Evolutionary conservation across 176 grass and related monocot species (phyloP), one percentile per base, ranked within the genome.

Genomic region (Guadua angustifolia): DNA sequence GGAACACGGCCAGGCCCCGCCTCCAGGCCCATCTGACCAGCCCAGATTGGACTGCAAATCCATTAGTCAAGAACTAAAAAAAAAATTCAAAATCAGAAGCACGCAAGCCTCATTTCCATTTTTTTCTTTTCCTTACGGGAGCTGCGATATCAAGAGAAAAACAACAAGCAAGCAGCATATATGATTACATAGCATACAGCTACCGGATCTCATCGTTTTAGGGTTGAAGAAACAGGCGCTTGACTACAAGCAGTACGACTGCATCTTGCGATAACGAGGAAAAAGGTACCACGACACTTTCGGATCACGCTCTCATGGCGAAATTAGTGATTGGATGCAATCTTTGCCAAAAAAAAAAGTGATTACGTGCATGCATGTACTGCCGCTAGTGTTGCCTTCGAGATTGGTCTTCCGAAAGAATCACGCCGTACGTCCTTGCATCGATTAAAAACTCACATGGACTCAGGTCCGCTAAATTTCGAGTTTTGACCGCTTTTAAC

Each of bases 381-480:
- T 21, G 62, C 0, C 63, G 1, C 47, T 40, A 32, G 5, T 32
- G 29, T 43, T 55, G 6, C 15, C 21, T 5, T 68, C 33, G 35
- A 81, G 50, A 44, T 81, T 18, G 55, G 73, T 22, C 55, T 77
- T 64, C n/a, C 8, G 19, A 46, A 69, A 85, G 88, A 55, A 81
- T 81, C 82, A 24, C 45, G 52, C 53, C 70, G 77, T 85, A 85
- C 87, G 24, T 33, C 63, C 35, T 71, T 70, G 33, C 43, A 61
- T 81, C 81, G 63, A 89, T 82, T 77, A 69, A 77, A 71, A 77
- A 71, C 78, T 65, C 83, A 82, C 88, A 82, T 77, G 83, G 18
- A 81, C 3, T 63, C 40, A 45, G 68, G 78, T 69, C 77, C 22
- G 45, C 88, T 40, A 69, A 44, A 33, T 52, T 79, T 61, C 1